Percentiles rank a stretch among this genome's conserved stretches.
These are phyloP conservation scores for Calonectria henricotiae DNA, from an alignment of 2,329 filamentous ascomycete species.

Conservation along the genomic window DNA sequence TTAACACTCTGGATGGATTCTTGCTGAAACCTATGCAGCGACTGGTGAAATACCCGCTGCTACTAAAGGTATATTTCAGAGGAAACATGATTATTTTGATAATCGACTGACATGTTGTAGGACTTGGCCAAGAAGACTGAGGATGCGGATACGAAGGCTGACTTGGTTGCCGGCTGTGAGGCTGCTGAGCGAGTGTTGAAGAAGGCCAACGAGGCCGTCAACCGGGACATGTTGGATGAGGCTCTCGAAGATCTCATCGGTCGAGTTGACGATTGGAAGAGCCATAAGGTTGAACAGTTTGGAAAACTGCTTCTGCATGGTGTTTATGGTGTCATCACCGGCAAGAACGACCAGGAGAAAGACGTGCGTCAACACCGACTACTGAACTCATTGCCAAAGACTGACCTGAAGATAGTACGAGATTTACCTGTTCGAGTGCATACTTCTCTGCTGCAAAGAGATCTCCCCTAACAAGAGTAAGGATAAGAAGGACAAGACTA, in stretches of 20 bases:
- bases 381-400: constrained; percentile 49
- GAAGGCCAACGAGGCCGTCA: constrained; percentile 92
- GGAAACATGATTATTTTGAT: background rate
- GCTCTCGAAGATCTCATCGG: constrained; percentile 86
- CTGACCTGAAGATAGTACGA: constrained; percentile 79
- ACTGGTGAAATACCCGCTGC: constrained; percentile 92
- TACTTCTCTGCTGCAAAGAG: constrained; percentile 97
- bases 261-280: constrained; percentile 98
- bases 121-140: constrained; percentile 91
- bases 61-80: constrained; percentile 78
- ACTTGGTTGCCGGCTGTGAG: constrained; percentile 84
- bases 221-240: constrained; percentile 87
- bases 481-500: constrained; percentile 80
- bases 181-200: constrained; percentile 86
- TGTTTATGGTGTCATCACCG: constrained; percentile 92
- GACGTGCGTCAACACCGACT: constrained; percentile 73
- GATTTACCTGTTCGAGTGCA: constrained; percentile 97
- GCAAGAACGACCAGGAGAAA: constrained; percentile 91
- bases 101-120: constrained; percentile 64
- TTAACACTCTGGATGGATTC: constrained; percentile 91
- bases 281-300: constrained; percentile 91
- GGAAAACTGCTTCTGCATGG: constrained; percentile 91
- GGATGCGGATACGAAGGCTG: constrained; percentile 78
- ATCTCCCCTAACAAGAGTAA: constrained; percentile 87
- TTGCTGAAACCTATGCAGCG: constrained; percentile 97